A percentile compares a stretch with the other conserved stretches of the same genome.
Conservation (phyloP, 192 early-diverging fungal genomes). For the Endogone sp. region DNA sequence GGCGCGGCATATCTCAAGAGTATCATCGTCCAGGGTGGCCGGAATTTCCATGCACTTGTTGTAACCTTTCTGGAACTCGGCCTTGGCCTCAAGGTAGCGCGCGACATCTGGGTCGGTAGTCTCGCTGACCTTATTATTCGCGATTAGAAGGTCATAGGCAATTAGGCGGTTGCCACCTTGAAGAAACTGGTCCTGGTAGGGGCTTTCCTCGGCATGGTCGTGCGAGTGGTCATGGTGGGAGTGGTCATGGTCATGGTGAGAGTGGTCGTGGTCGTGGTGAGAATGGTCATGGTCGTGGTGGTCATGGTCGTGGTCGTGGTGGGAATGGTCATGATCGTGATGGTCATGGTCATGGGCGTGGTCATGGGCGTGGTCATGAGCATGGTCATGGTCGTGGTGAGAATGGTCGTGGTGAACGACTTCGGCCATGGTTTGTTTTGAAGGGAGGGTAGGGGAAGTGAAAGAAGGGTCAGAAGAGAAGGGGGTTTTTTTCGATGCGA, state of each 20-base stretch:
- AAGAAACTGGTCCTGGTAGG: constrained; percentile 35
- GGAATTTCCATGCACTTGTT: constrained; percentile 49
- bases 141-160: constrained; percentile 46
- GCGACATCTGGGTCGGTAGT: constrained; percentile 46
- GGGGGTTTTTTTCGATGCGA: too few relatives aligned
- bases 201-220: constrained; percentile 6
- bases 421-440: too few relatives aligned
- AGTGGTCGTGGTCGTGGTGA: neutral
- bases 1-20: constrained; percentile 41
- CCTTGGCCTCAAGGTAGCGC: constrained; percentile 53
- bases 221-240: neutral
- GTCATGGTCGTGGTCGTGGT: too few relatives aligned
- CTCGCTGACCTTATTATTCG: constrained; percentile 35
- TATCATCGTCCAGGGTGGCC: constrained; percentile 38
- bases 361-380: too few relatives aligned
- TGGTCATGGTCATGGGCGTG: too few relatives aligned
- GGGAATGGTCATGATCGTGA: too few relatives aligned
- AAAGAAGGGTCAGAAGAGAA: too few relatives aligned
- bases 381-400: too few relatives aligned
- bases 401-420: too few relatives aligned
- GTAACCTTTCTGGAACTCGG: constrained; percentile 42
- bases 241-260: neutral
- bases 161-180: constrained; percentile 31
- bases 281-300: neutral
- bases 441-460: too few relatives aligned